phyloP scores from a whole-genome alignment of 257 asterid genomes.

The Forsythia suspensa region DNA sequence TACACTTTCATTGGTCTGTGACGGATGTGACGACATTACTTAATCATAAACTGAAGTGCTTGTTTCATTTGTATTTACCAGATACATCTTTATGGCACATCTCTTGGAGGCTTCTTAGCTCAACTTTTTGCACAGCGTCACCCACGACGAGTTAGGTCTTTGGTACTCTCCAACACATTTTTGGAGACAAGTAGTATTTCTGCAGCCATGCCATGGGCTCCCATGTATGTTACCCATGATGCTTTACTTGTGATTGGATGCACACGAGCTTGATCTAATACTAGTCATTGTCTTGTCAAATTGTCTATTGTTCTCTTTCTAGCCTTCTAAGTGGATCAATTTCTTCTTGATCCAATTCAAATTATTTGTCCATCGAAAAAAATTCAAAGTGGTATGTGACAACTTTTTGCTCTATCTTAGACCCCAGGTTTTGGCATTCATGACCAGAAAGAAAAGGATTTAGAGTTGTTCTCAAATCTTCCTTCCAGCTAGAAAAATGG shows the following conservation, averaged over 20 bases:
- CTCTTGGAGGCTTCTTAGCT: constrained; percentile 99
- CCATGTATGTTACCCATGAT: constrained; percentile 59
- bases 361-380: background rate
- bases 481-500: background rate
- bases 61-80: constrained; percentile 30
- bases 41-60: constrained; percentile 14
- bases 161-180: constrained; percentile 91
- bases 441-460: background rate
- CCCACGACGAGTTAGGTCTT: constrained; percentile 89
- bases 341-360: background rate
- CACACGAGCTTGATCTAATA: constrained; percentile 13
- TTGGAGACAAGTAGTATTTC: constrained; percentile 86
- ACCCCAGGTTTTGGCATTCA: background rate
- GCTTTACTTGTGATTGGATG: background rate
- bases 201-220: constrained; percentile 98
- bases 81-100: constrained; percentile 94
- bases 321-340: background rate
- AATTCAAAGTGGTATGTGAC: background rate
- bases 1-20: background rate
- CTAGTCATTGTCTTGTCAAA: background rate
- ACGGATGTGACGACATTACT: background rate
- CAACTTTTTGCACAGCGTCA: constrained; percentile 97
- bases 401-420: background rate
- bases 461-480: background rate
- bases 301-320: background rate